phyloP scores from a whole-genome alignment of 352 stramenopile species.

The Thalassiosira hispida region DNA sequence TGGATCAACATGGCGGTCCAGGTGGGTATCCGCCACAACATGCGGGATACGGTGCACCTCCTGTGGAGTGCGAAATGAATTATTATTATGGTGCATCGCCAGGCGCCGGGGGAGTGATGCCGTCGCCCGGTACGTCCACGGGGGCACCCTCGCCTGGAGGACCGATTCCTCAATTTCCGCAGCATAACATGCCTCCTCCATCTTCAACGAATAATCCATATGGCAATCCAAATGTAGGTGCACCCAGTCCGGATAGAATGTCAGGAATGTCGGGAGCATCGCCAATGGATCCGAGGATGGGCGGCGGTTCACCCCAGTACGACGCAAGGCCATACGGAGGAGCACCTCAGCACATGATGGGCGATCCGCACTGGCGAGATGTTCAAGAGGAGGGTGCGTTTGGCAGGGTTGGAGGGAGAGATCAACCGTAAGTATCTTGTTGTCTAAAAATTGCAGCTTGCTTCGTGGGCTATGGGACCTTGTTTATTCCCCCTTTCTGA shows the following conservation, averaged over 20 bases:
- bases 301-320: constrained; percentile 1
- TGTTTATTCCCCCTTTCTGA: neutral
- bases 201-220: constrained; percentile 27
- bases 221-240: constrained; percentile 10
- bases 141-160: too few relatives aligned
- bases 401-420: constrained; percentile 26
- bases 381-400: constrained; percentile 42
- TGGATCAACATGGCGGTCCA: neutral
- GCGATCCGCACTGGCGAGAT: constrained; percentile 38
- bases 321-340: neutral
- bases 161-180: too few relatives aligned
- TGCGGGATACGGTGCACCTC: constrained; percentile 17
- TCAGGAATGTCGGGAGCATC: neutral
- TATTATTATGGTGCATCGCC: constrained; percentile 40
- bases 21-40: constrained; percentile 21
- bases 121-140: neutral
- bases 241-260: constrained; percentile 7
- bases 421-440: constrained; percentile 40
- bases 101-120: neutral
- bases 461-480: too few relatives aligned
- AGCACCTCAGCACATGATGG: constrained; percentile 17
- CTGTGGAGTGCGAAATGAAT: constrained; percentile 27
- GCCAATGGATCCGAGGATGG: neutral
- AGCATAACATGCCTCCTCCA: neutral
- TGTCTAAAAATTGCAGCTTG: too few relatives aligned